Percentiles rank a stretch among this genome's conserved stretches.
Evolutionary conservation across 345 rosid species (phyloP).

Genomic region (Anacardium occidentale): DNA sequence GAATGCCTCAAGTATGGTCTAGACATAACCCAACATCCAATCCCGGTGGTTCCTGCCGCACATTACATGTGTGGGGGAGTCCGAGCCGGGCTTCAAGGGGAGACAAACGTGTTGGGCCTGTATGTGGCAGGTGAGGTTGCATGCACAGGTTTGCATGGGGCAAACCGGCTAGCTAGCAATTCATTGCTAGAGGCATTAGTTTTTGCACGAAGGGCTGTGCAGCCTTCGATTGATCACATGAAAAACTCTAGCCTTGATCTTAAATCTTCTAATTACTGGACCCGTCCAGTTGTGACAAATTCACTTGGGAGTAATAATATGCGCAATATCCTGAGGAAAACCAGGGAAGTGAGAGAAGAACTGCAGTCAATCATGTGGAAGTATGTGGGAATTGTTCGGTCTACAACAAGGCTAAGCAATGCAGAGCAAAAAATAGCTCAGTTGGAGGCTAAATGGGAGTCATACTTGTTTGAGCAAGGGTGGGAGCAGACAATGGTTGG

Average conservation of each 20-base stretch:
- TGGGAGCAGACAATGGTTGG: constrained; percentile 87
- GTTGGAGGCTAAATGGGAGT: constrained; percentile 80
- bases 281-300: constrained; percentile 59
- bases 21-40: constrained; percentile 54
- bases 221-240: constrained; percentile 79
- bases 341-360: constrained; percentile 67
- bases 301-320: constrained; percentile 43
- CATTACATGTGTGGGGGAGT: constrained; percentile 98
- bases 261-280: constrained; percentile 53
- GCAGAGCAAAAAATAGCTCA: constrained; percentile 58
- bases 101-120: constrained; percentile 82
- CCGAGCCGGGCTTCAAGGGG: constrained; percentile 86
- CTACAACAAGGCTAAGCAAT: constrained; percentile 58
- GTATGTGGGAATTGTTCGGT: constrained; percentile 86
- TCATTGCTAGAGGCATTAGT: constrained; percentile 95
- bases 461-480: constrained; percentile 68
- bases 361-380: constrained; percentile 90
- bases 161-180: constrained; percentile 94
- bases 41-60: constrained; percentile 57
- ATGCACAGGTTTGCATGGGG: constrained; percentile 95
- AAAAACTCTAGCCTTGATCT: constrained; percentile 45
- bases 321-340: constrained; percentile 43
- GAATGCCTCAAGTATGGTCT: constrained; percentile 79
- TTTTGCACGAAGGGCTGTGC: constrained; percentile 87
- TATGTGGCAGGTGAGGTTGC: constrained; percentile 99